These are phyloP conservation scores for Cetradonia linearis DNA, from an alignment of 495 filamentous ascomycete species.

Conservation along the genomic window DNA sequence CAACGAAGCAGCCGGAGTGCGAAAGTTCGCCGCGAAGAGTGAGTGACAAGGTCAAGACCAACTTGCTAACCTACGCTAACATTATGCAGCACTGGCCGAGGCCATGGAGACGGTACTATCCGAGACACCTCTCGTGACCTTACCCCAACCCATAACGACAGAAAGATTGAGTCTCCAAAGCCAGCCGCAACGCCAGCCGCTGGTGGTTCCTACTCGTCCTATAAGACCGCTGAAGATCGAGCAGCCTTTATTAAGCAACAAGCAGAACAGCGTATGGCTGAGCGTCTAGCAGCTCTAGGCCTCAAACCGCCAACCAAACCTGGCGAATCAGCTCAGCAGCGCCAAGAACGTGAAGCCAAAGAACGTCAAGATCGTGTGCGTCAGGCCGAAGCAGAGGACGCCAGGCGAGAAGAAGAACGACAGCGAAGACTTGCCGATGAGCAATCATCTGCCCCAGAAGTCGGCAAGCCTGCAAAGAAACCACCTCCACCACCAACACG, in stretches of 20 bases:
- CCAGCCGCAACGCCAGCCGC: constrained; percentile 33
- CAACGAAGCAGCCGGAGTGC: constrained; percentile 72
- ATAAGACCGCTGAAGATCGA: constrained; percentile 82
- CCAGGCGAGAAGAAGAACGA: constrained; percentile 76
- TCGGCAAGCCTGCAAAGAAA: constrained; percentile 50
- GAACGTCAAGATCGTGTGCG: constrained; percentile 77
- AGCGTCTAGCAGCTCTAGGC: constrained; percentile 85
- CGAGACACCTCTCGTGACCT: constrained; percentile 27
- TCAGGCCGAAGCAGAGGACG: constrained; percentile 91
- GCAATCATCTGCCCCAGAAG: constrained; percentile 51
- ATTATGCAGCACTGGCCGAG: constrained; percentile 17
- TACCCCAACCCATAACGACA: constrained; percentile 24
- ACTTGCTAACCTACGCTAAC: constrained; percentile 9
- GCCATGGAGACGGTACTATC: constrained; percentile 22
- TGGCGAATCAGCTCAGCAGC: constrained; percentile 69
- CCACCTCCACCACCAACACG: constrained; percentile 76
- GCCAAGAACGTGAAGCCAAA: constrained; percentile 76
- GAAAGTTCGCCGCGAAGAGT: constrained; percentile 66
- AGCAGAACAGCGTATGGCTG: constrained; percentile 95
- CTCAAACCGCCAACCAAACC: constrained; percentile 63
- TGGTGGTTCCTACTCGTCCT: constrained; percentile 54
- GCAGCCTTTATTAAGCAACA: constrained; percentile 95
- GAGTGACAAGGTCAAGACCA: constrained; percentile 21
- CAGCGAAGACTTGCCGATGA: constrained; percentile 81
- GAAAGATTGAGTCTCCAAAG: constrained; percentile 32